Base-by-base conservation (phyloP, 306 rosid genomes). In the Hippophae gyantsensis region DNA sequence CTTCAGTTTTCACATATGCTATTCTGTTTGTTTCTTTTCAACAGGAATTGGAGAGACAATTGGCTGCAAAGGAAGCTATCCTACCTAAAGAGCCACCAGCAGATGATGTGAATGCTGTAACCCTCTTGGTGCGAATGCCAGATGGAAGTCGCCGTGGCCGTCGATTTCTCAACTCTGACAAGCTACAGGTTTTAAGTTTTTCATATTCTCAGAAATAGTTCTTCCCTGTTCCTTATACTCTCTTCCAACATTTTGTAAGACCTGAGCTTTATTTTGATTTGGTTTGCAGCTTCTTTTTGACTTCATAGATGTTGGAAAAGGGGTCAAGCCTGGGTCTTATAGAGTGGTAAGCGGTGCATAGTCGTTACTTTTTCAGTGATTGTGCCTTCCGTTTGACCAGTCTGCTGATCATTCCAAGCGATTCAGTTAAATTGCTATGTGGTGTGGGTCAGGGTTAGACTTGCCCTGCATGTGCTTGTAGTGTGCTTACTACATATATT, bases 131-230 rank as follows among this genome's bases (percentile, higher is more conserved):
- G 73, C 82, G 81, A 67, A 88, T 92, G 99, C 95, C 99, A 46
- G 88, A 92, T 80, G 99, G 99, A 54, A 92, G 81, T 60, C 94
- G 88, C 59, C 97, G 73, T 0, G 99, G 97, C 26, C 99, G 99
- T 48, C 86, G 89, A 53, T 92, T 92, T 76, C 85, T 84, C 69
- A 88, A 76, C 76, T 78, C 96, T 23, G 79, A 92, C 74, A 86
- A 78, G 56, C 86, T 92, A 56, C 95, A 85, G 95, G 99, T 89
- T 32, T 32, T 42, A 66, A 12, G 61, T 61, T 18, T 9, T 45
- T 68, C 25, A n/a, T 46, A 41, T 2, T 32, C 38, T 32, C 38
- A 51, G 42, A 50, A 25, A 26, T 23, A 10, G 9, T 13, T 62
- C 40, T 68, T 32, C 58, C 23, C 38, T 32, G 38, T 32, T 3